Conservation (phyloP, 2,329 filamentous ascomycete species). For the Penicillium fuscoglaucum region DNA sequence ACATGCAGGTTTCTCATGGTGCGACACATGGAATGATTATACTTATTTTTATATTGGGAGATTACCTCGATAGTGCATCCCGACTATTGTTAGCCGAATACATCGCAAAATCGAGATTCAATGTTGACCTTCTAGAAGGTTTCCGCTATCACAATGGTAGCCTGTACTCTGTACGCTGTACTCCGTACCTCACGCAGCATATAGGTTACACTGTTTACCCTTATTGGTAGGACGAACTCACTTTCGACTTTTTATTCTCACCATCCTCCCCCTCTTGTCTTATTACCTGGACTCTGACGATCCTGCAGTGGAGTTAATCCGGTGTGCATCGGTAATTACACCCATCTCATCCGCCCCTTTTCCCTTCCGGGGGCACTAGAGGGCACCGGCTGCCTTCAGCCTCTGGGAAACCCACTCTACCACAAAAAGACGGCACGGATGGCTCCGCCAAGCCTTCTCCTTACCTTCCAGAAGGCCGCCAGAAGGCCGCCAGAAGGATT, state of each 20-base stretch:
- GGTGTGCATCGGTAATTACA: conserved; percentile 24
- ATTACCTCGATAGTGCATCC: conserved; percentile 22
- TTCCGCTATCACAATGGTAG: conserved; percentile 17
- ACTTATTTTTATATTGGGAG: conserved; percentile 3
- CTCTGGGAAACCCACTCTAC: conserved; percentile 18
- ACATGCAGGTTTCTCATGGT: conserved; percentile 14
- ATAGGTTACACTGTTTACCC: not conserved
- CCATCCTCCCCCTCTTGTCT: not conserved
- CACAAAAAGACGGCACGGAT: conserved; percentile 19
- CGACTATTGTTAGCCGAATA: conserved; percentile 26
- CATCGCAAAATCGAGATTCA: conserved; percentile 28
- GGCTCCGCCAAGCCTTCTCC: conserved; percentile 27
- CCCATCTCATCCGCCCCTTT: conserved; percentile 18
- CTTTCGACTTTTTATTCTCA: not conserved
- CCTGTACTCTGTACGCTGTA: not conserved
- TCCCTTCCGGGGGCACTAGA: conserved; percentile 18
- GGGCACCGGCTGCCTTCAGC: conserved; percentile 21
- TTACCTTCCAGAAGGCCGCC: conserved; percentile 27
- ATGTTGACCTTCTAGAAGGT: conserved; percentile 35
- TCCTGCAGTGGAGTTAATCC: conserved; percentile 4
- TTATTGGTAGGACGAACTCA: not conserved
- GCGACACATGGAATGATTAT: conserved; percentile 15
- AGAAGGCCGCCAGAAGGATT: conserved; percentile 26
- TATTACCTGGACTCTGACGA: not conserved
- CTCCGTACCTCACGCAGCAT: not conserved